Evolutionary conservation across 768 basidiomycete genomes (phyloP), one percentile per base, ranked within the genome.

Genomic region (Termitomyces heimii): DNA sequence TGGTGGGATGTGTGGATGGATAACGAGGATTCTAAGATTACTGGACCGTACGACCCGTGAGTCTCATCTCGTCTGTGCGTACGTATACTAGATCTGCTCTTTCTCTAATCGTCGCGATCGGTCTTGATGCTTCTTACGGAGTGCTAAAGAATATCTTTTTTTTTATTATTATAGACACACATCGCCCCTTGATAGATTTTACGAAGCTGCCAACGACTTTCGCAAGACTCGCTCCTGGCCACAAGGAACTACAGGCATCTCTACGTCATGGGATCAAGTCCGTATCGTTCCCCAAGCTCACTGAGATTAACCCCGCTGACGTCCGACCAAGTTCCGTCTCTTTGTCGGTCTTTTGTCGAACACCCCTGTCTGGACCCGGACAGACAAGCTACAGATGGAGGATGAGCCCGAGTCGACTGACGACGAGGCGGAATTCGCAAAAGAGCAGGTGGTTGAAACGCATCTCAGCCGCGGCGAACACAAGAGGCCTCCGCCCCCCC

Each of bases 1-100:
- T 92, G 88, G 88, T 88, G 79, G 73, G 82, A 88, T 58, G 72
- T 81, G n/a, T 92, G 89, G 89, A 80, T 79, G 50, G 81, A 85
- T 42, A 74, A 71, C 3, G 88, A 90, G 66, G 68, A 75, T 48
- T 68, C 76, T 32, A 73, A 82, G 57, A 68, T 73, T 39, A 70
- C 65, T 29, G 70, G 69, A 42, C 72, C 69, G 35, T 80, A 79
- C 56, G 75, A 88, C 64, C 67, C 72, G 87, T 88, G 60, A 62
- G 84, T 73, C 16, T 8, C 45, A 35, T 54, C 31, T 8, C 45
- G 39, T 54, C 31, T 40, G 47, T 28, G 14, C 57, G 28, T 44
- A 42, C 34, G n/a, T n/a, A n/a, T n/a, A n/a, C n/a, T n/a, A n/a
- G n/a, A n/a, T n/a, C n/a, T n/a, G n/a, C n/a, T 14, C 47, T 32